Conservation (phyloP, 352 stramenopile genomes). For the Pythium rhizo-oryzae region DNA sequence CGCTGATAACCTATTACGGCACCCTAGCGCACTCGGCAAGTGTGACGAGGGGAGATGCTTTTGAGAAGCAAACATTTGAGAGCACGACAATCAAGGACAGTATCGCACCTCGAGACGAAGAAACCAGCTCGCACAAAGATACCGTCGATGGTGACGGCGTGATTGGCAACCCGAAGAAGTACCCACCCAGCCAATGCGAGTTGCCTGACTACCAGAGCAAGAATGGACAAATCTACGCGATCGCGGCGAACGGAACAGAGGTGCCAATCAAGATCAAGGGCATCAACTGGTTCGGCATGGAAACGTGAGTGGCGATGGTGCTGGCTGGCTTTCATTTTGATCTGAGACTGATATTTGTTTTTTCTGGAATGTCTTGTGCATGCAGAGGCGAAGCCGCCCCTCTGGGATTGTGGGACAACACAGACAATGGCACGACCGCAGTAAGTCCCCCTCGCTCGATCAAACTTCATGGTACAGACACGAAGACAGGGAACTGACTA, state of each 20-base stretch:
- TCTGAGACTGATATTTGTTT: neutral
- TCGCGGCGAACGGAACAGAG: slow-evolving; percentile 49
- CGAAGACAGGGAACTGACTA: no score
- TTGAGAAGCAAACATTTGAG: slow-evolving; percentile 5
- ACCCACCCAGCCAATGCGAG: slow-evolving; percentile 55
- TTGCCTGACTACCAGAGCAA: slow-evolving; percentile 84
- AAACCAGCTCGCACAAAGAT: slow-evolving; percentile 17
- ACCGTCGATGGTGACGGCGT: slow-evolving; percentile 62
- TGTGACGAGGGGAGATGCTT: neutral
- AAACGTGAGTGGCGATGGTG: slow-evolving; percentile 34
- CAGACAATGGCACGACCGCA: slow-evolving; percentile 56
- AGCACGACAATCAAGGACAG: slow-evolving; percentile 5
- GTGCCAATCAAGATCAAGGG: slow-evolving; percentile 81
- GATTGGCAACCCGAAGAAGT: slow-evolving; percentile 76
- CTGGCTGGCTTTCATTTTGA: neutral
- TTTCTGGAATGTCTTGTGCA: neutral
- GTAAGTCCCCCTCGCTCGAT: slow-evolving; percentile 20
- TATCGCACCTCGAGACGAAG: slow-evolving; percentile 5
- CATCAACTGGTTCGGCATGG: slow-evolving; percentile 86
- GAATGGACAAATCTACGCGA: slow-evolving; percentile 68
- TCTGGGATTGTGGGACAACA: slow-evolving; percentile 67
- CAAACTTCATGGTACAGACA: neutral
- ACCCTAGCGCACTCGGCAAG: slow-evolving; percentile 13
- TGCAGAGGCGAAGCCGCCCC: slow-evolving; percentile 45
- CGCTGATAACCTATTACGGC: slow-evolving; percentile 5